phyloP scores from a whole-genome alignment of 495 filamentous ascomycete species.

The Aspergillus conjunctus region DNA sequence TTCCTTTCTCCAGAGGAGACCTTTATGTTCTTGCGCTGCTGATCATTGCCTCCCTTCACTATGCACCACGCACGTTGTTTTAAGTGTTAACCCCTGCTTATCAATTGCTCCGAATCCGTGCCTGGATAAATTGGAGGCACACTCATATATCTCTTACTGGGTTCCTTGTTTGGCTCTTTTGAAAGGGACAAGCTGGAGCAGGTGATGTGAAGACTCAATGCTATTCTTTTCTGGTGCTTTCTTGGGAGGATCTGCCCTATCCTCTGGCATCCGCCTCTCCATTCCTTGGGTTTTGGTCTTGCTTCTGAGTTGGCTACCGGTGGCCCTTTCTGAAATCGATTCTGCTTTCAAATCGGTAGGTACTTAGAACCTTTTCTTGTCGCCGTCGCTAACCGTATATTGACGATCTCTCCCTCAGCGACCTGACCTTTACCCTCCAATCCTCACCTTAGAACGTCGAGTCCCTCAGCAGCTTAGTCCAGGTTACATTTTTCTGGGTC shows the following conservation, averaged over 20 bases:
- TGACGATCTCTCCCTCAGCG: slow-evolving; percentile 27
- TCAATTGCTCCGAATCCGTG: too few species aligned
- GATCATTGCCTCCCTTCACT: too few species aligned
- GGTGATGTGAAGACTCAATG: slow-evolving; percentile 31
- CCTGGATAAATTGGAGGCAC: not conserved
- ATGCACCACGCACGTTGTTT: too few species aligned
- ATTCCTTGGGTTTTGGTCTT: slow-evolving; percentile 11
- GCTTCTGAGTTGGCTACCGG: slow-evolving; percentile 13
- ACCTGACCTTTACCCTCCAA: slow-evolving; percentile 45
- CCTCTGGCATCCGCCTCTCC: slow-evolving; percentile 3
- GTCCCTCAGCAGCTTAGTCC: slow-evolving; percentile 37
- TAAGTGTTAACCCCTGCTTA: too few species aligned
- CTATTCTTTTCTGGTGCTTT: slow-evolving; percentile 15
- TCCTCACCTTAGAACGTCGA: slow-evolving; percentile 35
- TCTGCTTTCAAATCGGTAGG: slow-evolving; percentile 26
- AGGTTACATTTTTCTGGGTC: slow-evolving; percentile 49
- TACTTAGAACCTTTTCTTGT: not conserved
- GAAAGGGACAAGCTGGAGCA: slow-evolving; percentile 5
- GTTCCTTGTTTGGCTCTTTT: slow-evolving; percentile 10
- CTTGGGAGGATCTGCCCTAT: slow-evolving; percentile 20
- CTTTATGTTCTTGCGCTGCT: too few species aligned
- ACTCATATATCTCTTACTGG: not conserved
- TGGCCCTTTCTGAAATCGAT: slow-evolving; percentile 20
- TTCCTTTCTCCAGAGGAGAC: too few species aligned
- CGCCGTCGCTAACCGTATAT: slow-evolving; percentile 16